Conservation (phyloP, 495 filamentous ascomycete species). For the Aspergillus taichungensis region DNA sequence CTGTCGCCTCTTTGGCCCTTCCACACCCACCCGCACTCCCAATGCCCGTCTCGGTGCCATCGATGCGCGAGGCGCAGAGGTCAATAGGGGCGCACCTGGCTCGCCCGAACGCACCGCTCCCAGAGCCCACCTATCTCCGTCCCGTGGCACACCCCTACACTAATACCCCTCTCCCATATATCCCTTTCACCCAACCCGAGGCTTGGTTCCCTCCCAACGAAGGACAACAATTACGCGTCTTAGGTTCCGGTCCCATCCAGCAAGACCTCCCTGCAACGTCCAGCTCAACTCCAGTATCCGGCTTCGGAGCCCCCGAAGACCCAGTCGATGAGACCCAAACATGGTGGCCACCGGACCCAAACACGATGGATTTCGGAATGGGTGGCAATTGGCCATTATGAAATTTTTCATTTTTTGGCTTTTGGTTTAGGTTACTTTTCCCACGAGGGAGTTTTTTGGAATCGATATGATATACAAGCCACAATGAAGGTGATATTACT, state of each 20-base stretch:
- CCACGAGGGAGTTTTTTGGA: not conserved
- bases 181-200: constrained; percentile 9
- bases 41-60: constrained; percentile 13
- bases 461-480: not conserved
- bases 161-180: constrained; percentile 8
- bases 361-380: constrained; percentile 33
- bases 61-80: constrained; percentile 15
- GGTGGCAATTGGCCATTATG: constrained; percentile 37
- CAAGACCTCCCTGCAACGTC: constrained; percentile 18
- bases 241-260: not conserved
- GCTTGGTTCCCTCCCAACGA: constrained; percentile 23
- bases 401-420: not conserved
- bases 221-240: constrained; percentile 3
- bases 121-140: constrained; percentile 31
- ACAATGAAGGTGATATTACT: not conserved
- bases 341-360: constrained; percentile 50
- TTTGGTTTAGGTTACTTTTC: too few species aligned
- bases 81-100: constrained; percentile 14
- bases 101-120: constrained; percentile 15
- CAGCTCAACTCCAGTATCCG: constrained; percentile 24
- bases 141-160: constrained; percentile 16
- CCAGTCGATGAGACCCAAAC: constrained; percentile 48
- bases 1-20: constrained; percentile 7
- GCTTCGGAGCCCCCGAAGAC: constrained; percentile 38
- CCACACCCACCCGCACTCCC: constrained; percentile 11